phyloP scores from a whole-genome alignment of 495 filamentous ascomycete genomes.

The Podospora didyma region DNA sequence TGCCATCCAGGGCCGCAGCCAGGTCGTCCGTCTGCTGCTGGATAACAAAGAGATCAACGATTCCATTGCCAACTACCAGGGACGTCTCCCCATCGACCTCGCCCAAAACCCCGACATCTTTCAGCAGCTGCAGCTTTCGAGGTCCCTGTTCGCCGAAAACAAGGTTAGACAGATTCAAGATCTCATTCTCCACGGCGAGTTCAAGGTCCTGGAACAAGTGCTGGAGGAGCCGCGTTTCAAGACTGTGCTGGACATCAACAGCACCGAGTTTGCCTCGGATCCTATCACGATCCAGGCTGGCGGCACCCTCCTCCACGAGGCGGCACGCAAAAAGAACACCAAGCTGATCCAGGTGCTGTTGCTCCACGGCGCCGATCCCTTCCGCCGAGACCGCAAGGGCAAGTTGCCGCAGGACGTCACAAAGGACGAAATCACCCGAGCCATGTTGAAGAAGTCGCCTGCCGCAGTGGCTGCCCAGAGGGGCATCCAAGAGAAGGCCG shows the following conservation, averaged over 20 bases:
- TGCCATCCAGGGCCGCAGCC: conserved; percentile 70
- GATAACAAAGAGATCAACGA: conserved; percentile 81
- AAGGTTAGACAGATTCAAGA: conserved; percentile 79
- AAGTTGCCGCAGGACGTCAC: conserved; percentile 96
- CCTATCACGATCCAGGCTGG: conserved; percentile 67
- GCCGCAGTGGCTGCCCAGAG: conserved; percentile 91
- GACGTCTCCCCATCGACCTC: conserved; percentile 82
- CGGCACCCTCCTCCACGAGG: conserved; percentile 90
- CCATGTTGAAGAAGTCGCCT: conserved; percentile 88
- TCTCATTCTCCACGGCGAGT: conserved; percentile 65
- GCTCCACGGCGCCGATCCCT: conserved; percentile 96
- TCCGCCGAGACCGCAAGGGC: conserved; percentile 88
- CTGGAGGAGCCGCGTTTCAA: conserved; percentile 81
- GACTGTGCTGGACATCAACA: conserved; percentile 84
- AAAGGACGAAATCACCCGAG: conserved; percentile 84
- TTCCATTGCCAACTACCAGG: conserved; percentile 81
- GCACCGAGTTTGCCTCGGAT: conserved; percentile 80
- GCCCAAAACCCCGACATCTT: conserved; percentile 90
- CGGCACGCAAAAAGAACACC: conserved; percentile 78
- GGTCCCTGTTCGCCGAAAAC: conserved; percentile 83
- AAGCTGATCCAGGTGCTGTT: conserved; percentile 83
- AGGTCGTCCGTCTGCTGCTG: conserved; percentile 75
- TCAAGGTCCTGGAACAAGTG: conserved; percentile 71
- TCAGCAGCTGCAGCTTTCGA: conserved; percentile 86
- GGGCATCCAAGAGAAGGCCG: conserved; percentile 93